These are phyloP conservation scores for Paramyrothecium sp. DNA, from an alignment of 2,329 filamentous ascomycete genomes.

Conservation along the genomic window DNA sequence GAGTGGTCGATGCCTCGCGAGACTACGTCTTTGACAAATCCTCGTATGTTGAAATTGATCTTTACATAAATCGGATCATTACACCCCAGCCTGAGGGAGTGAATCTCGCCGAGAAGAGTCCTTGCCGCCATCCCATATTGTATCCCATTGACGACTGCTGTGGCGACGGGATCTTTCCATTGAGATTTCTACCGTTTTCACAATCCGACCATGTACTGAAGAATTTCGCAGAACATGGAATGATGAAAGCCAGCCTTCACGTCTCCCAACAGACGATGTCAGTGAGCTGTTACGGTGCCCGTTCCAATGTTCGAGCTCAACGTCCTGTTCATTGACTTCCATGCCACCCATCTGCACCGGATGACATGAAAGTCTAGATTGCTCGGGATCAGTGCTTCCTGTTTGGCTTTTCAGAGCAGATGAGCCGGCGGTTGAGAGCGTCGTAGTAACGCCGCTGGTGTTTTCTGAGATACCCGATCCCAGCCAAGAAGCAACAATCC, in stretches of 20 bases:
- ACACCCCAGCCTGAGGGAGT: background rate
- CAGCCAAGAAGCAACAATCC: background rate
- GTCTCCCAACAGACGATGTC: background rate
- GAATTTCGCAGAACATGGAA: background rate
- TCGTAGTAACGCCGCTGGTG: background rate
- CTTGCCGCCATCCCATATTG: background rate
- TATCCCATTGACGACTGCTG: background rate
- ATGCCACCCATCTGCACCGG: background rate
- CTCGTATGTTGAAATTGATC: background rate
- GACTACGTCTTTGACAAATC: background rate
- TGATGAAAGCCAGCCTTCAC: slow-evolving; percentile 5
- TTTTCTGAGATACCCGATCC: background rate
- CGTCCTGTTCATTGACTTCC: background rate
- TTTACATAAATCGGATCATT: background rate
- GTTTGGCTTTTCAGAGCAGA: background rate
- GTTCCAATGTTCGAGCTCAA: background rate
- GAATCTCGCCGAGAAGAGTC: background rate
- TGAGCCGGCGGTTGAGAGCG: background rate
- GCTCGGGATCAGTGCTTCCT: background rate
- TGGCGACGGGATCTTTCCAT: background rate
- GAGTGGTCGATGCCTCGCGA: background rate
- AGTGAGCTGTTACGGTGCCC: background rate
- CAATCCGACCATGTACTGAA: background rate
- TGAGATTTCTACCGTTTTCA: background rate
- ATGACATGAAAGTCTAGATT: background rate